Evolutionary conservation across 1,139 yeast species (phyloP), one percentile per base, ranked within the genome.

Genomic region (Lodderomyces pseudojiufengensis): DNA sequence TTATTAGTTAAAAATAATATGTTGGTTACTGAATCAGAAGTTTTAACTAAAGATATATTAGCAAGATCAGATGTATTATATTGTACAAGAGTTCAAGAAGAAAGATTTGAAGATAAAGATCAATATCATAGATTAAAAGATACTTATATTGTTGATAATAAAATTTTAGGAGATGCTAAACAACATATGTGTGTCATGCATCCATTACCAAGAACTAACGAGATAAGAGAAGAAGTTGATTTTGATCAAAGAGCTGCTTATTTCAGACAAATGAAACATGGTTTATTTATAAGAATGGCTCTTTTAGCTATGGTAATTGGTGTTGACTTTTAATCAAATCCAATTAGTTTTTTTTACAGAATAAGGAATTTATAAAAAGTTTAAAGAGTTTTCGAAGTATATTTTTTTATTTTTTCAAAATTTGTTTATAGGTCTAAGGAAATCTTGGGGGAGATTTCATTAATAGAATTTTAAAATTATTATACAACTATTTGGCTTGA

Each of bases 151-250:
- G 95, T 94, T 47, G 96, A 92, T 69, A 90, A 92, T 77, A 82
- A 77, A 67, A 84, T 92, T 47, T 76, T 94, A 59, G 76, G 88
- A 35, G 80, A 84, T 60, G 97, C 98, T 52, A 94, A 94, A 71
- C 88, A 87, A 63, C 97, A 92, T 67, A 92, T 92, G 98, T 88
- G 96, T 64, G 84, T 94, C 46, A 84, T 94, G 95, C 99, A 94
- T 63, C 99, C 99, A 61, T 78, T 94, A 54, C 99, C 99, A 60
- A 85, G 99, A 67, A 88, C 87, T 49, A 84, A 80, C 53, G 99
- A 94, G 70, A 90, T 94, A 51, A 84, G 86, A 56, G 97, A 88
- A 67, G 98, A 94, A 70, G 97, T 94, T 53, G 99, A 94, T 65
- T 92, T 90, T 57, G 99, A 94, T 65, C 97, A 90, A 65, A 84